Evolutionary conservation across 2,329 filamentous ascomycete genomes (phyloP), one percentile per base, ranked within the genome.

Genomic region (Raffaelea arxii): DNA sequence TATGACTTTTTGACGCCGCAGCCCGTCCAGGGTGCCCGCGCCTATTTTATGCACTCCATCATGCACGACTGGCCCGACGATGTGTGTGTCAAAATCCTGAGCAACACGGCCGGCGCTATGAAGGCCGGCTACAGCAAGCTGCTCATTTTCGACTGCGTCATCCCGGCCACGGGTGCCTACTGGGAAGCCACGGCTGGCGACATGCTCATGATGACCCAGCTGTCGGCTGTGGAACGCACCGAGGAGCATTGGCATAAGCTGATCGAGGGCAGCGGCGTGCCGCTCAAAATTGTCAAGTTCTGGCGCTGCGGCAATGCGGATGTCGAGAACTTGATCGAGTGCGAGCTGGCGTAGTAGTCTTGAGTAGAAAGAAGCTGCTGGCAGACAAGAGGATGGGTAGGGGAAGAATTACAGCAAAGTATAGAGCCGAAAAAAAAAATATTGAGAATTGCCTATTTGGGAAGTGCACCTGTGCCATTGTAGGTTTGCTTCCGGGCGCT

Each of bases 251-350:
- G 48, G 48, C 40, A 30, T 6, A 19, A 38, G 10, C n/a, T 49
- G 21, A 40, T 49, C 11, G 48, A 49, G 44, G 48, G 43, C 9
- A 43, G 59, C 3, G 63, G 64, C 0, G 48, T 68, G 27, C 61
- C 56, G 49, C 30, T 44, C 21, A 36, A 25, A 23, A 60, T 68
- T 21, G 51, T 54, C 22, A 58, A 59, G 9, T 62, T 68, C 30
- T 67, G 59, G 55, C 56, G 49, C 3, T 55, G 49, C 0, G 58
- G 53, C 0, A 55, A 41, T 22, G 36, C 62, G 18, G 62, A 58
- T 2, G 58, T 63, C 2, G 62, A 67, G 54, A 67, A 62, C 27
- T 37, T 67, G 40, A 65, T 68, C 21, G 64, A 67, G 51, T 61
- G 58, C 38, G 63, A 65, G 45, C 46, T 62, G 36, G 46, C 42